Conservation (phyloP, 2,329 filamentous ascomycete genomes). For the Alternaria dauci region DNA sequence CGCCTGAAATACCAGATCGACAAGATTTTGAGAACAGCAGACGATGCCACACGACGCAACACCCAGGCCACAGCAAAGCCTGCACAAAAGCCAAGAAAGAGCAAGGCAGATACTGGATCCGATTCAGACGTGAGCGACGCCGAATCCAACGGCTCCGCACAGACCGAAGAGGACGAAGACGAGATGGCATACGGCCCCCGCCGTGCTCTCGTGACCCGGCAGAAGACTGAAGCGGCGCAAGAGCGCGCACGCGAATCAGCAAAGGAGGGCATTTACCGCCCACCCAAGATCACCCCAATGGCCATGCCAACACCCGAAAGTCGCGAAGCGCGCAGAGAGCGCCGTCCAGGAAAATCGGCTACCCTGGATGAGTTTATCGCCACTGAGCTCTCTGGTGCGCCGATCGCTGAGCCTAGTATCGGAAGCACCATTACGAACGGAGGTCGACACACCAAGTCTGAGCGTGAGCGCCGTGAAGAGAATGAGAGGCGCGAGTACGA, state of each 20-base stretch:
- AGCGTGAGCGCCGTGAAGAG: slow-evolving; percentile 78
- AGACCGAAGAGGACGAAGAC: slow-evolving; percentile 57
- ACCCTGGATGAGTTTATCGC: slow-evolving; percentile 92
- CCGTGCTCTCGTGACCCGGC: slow-evolving; percentile 56
- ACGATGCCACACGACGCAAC: slow-evolving; percentile 64
- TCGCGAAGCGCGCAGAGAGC: slow-evolving; percentile 68
- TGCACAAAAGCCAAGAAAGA: slow-evolving; percentile 39
- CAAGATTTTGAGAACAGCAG: slow-evolving; percentile 87
- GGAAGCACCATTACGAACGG: slow-evolving; percentile 85
- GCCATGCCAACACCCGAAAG: slow-evolving; percentile 75
- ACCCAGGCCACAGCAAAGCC: slow-evolving; percentile 35
- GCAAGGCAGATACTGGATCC: slow-evolving; percentile 48
- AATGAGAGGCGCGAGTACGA: slow-evolving; percentile 85
- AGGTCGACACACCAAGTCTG: slow-evolving; percentile 81
- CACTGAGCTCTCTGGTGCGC: slow-evolving; percentile 82
- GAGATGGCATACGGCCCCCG: slow-evolving; percentile 71
- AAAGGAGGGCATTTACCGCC: slow-evolving; percentile 79
- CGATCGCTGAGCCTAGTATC: slow-evolving; percentile 86
- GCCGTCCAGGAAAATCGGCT: slow-evolving; percentile 74
- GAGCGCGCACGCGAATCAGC: slow-evolving; percentile 40
- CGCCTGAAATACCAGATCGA: slow-evolving; percentile 96
- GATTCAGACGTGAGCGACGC: slow-evolving; percentile 54
- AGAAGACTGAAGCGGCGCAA: slow-evolving; percentile 29
- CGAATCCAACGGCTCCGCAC: slow-evolving; percentile 38
- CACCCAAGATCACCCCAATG: slow-evolving; percentile 86